These are phyloP conservation scores for Fusarium sp. DNA, from an alignment of 2,329 filamentous ascomycete species.

Conservation along the genomic window DNA sequence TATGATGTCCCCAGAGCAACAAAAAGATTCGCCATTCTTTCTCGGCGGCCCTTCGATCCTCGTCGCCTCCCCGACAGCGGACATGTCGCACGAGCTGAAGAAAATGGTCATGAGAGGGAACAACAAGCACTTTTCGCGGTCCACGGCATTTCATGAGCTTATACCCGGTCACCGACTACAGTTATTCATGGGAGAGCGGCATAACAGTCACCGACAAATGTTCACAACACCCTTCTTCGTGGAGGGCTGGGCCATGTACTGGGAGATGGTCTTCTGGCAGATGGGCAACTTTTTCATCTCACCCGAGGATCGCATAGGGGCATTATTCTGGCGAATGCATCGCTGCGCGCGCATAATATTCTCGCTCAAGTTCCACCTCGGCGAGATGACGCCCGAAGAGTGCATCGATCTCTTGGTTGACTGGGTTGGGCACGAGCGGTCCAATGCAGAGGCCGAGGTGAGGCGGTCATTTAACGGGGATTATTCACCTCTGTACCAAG, in stretches of 20 bases:
- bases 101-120: slow-evolving; percentile 74
- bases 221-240: slow-evolving; percentile 73
- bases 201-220: slow-evolving; percentile 64
- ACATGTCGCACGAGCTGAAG: slow-evolving; percentile 69
- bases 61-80: slow-evolving; percentile 69
- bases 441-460: slow-evolving; percentile 74
- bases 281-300: slow-evolving; percentile 65
- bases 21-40: slow-evolving; percentile 73
- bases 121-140: slow-evolving; percentile 70
- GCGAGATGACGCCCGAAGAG: slow-evolving; percentile 66
- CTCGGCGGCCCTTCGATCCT: slow-evolving; percentile 69
- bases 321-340: slow-evolving; percentile 76
- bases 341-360: slow-evolving; percentile 73
- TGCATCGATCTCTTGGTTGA: slow-evolving; percentile 72
- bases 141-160: slow-evolving; percentile 75
- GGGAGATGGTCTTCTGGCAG: slow-evolving; percentile 73
- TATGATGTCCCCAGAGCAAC: slow-evolving; percentile 69
- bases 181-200: slow-evolving; percentile 63
- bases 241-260: slow-evolving; percentile 75
- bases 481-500: slow-evolving; percentile 72
- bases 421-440: slow-evolving; percentile 71
- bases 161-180: slow-evolving; percentile 73
- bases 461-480: slow-evolving; percentile 69
- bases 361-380: slow-evolving; percentile 71
- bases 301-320: slow-evolving; percentile 69